A percentile compares a stretch with the other conserved stretches of the same genome.
These are phyloP conservation scores for Emericellopsis atlantica DNA, from an alignment of 2,329 filamentous ascomycete genomes.

Conservation along the genomic window DNA sequence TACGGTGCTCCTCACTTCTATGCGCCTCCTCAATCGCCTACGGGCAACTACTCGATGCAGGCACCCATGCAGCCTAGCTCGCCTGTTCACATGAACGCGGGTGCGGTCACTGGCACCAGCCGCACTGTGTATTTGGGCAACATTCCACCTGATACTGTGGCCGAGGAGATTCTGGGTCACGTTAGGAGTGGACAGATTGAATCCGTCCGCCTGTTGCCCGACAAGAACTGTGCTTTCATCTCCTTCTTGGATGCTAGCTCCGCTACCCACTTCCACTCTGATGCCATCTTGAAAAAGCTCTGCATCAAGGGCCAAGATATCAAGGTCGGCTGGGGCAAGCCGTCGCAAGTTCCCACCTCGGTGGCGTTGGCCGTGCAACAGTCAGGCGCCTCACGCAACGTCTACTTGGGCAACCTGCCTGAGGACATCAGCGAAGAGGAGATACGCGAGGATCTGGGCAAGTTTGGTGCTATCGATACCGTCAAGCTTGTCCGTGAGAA, in stretches of 20 bases:
- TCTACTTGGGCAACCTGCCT: slow-evolving; percentile 86
- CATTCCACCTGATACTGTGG: slow-evolving; percentile 93
- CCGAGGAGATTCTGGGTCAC: slow-evolving; percentile 92
- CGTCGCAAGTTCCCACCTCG: slow-evolving; percentile 92
- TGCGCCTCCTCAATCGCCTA: slow-evolving; percentile 75
- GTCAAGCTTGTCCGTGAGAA: slow-evolving; percentile 98
- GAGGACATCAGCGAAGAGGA: slow-evolving; percentile 89
- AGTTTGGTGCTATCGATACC: slow-evolving; percentile 93
- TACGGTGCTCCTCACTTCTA: slow-evolving; percentile 75
- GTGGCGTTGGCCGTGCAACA: slow-evolving; percentile 97
- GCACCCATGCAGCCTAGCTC: slow-evolving; percentile 52
- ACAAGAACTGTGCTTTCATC: slow-evolving; percentile 99
- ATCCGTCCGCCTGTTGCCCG: slow-evolving; percentile 89
- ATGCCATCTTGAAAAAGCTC: slow-evolving; percentile 98
- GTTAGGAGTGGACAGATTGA: slow-evolving; percentile 97
- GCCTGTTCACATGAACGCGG: slow-evolving; percentile 64
- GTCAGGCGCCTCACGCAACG: slow-evolving; percentile 90
- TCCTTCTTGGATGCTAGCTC: slow-evolving; percentile 97
- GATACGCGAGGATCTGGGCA: slow-evolving; percentile 84
- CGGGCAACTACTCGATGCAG: slow-evolving; percentile 53
- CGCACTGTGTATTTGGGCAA: slow-evolving; percentile 96
- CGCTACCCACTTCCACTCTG: slow-evolving; percentile 96
- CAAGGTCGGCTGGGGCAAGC: slow-evolving; percentile 99
- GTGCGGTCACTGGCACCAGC: slow-evolving; percentile 79
- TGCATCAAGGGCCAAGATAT: slow-evolving; percentile 98